Percentiles rank a stretch among this genome's conserved stretches.
phyloP scores from a whole-genome alignment of 768 basidiomycete genomes.

The Hortiboletus campestris region DNA sequence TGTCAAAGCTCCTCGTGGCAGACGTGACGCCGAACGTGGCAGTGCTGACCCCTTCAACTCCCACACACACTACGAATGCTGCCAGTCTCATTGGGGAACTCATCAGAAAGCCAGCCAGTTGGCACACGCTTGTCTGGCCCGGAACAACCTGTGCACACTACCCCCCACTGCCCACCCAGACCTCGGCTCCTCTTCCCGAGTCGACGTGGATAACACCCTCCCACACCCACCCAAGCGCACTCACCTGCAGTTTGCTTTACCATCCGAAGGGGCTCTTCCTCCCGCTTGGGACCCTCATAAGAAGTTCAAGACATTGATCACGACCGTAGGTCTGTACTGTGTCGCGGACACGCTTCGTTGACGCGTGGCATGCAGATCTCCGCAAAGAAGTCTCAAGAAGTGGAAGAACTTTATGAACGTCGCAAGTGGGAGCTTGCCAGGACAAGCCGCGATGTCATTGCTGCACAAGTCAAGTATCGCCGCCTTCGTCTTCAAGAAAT shows the following conservation, averaged over 20 bases:
- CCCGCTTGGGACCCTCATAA: neutral
- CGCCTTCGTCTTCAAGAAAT: neutral
- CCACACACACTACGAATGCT: too few species aligned
- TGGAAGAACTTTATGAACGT: neutral
- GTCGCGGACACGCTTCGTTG: neutral
- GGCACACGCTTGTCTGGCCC: too few species aligned
- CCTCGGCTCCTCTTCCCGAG: too few species aligned
- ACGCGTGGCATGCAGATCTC: neutral
- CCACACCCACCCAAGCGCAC: neutral
- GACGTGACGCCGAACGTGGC: too few species aligned
- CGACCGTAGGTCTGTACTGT: neutral
- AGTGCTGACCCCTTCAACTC: too few species aligned
- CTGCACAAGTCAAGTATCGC: neutral
- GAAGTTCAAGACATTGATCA: neutral
- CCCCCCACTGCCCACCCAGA: too few species aligned
- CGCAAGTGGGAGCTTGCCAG: neutral
- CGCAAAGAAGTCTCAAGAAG: neutral
- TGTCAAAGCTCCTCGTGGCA: too few species aligned
- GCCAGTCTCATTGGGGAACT: too few species aligned
- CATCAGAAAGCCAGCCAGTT: too few species aligned
- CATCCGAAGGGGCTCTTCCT: neutral
- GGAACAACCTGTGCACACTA: too few species aligned
- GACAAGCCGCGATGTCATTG: neutral
- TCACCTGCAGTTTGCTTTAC: neutral
- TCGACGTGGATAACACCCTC: too few species aligned